These are phyloP conservation scores for Pseudovirgaria hyperparasitica DNA, from an alignment of 2,329 filamentous ascomycete species.

Conservation along the genomic window DNA sequence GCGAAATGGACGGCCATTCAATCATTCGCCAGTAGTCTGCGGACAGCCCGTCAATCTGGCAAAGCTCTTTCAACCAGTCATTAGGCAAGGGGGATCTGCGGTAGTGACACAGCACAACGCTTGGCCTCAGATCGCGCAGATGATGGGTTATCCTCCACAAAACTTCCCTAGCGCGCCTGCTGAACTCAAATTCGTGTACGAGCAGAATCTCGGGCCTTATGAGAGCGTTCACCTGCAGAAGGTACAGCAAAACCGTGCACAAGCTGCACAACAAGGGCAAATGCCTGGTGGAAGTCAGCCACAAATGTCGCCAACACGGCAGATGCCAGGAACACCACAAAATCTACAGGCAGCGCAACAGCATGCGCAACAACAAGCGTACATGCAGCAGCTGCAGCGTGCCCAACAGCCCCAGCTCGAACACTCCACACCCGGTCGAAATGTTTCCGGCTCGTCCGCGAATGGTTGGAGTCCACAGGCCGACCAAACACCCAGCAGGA, in stretches of 20 bases:
- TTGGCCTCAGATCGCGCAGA: constrained; percentile 60
- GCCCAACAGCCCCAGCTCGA: constrained; percentile 16
- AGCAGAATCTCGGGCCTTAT: constrained; percentile 63
- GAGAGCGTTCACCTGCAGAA: constrained; percentile 54
- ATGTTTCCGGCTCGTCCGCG: no score
- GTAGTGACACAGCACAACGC: constrained; percentile 54
- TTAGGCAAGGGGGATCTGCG: constrained; percentile 66
- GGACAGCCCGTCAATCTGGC: constrained; percentile 64
- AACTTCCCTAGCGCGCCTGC: constrained; percentile 49
- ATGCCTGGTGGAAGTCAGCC: constrained; percentile 25
- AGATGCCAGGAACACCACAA: constrained; percentile 11
- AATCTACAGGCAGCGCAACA: constrained; percentile 32
- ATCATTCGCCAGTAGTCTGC: constrained; percentile 59
- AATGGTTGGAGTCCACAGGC: constrained; percentile 34
- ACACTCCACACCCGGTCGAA: no score
- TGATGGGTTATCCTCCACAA: constrained; percentile 27
- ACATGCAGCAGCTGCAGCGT: constrained; percentile 23
- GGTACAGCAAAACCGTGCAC: constrained; percentile 29
- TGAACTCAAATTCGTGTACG: constrained; percentile 61
- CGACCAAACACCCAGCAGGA: constrained; percentile 13
- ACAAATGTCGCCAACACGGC: constrained; percentile 30
- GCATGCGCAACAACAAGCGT: constrained; percentile 16
- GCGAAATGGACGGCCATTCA: constrained; percentile 58
- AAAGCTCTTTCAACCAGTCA: constrained; percentile 64
- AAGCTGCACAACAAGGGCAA: constrained; percentile 18